Percentiles rank a stretch among this genome's conserved stretches.
Evolutionary conservation across 208 protist species (phyloP).

Genomic region (Leishmania arabica): DNA sequence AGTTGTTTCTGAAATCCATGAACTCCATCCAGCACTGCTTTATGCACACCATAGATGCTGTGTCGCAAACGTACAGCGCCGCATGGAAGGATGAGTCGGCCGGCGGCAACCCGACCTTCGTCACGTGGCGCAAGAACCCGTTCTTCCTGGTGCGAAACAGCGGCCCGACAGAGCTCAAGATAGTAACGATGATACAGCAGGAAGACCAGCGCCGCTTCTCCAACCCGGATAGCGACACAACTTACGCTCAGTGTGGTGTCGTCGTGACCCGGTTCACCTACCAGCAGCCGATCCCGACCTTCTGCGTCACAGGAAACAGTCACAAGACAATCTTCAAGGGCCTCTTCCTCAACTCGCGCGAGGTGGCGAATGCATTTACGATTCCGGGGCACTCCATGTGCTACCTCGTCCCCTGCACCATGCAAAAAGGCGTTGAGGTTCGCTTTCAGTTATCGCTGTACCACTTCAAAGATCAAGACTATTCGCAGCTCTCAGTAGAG

Average conservation of each 20-base stretch:
- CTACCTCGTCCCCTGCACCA: conserved; percentile 75
- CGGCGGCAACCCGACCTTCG: conserved; percentile 73
- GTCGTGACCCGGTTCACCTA: conserved; percentile 41
- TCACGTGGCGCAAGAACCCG: conserved; percentile 79
- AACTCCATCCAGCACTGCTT: conserved; percentile 64
- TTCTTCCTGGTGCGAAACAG: conserved; percentile 68
- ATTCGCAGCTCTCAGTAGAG: conserved; percentile 40
- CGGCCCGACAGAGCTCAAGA: conserved; percentile 11
- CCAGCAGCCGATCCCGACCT: conserved; percentile 47
- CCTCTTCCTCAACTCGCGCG: conserved; percentile 83
- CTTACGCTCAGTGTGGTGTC: conserved; percentile 72
- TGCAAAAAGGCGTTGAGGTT: conserved; percentile 52
- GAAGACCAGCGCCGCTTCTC: conserved; percentile 65
- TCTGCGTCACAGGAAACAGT: conserved; percentile 72
- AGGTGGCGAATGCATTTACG: conserved; percentile 58
- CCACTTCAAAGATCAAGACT: conserved; percentile 47
- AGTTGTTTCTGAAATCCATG: conserved; percentile 44
- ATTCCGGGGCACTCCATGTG: conserved; percentile 62
- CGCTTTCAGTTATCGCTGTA: conserved; percentile 56
- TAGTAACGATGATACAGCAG: conserved; percentile 58
- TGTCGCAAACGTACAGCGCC: conserved; percentile 36
- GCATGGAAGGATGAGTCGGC: conserved; percentile 49
- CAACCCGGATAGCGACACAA: conserved; percentile 33
- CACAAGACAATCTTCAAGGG: conserved; percentile 63
- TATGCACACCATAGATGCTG: conserved; percentile 47